Evolutionary conservation across 2,329 filamentous ascomycete genomes (phyloP).

Genomic region (Whalleya microplaca): DNA sequence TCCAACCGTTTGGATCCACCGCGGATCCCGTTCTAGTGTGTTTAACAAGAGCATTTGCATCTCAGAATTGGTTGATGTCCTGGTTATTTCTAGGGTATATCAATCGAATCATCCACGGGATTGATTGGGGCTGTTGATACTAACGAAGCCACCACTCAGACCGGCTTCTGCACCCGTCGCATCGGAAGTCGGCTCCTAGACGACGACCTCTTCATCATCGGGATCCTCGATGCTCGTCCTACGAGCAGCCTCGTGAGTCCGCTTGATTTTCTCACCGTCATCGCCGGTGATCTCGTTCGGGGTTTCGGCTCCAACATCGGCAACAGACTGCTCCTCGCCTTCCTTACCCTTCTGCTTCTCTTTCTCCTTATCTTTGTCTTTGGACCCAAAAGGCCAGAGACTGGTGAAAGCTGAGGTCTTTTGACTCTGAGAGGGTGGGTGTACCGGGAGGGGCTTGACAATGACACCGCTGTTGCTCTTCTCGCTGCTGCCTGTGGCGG

Average conservation of each 20-base stretch:
- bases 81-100: neutral
- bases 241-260: conserved; percentile 55
- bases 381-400: conserved; percentile 58
- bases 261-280: conserved; percentile 47
- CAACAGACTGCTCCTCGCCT: conserved; percentile 38
- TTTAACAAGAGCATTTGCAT: conserved; percentile 1
- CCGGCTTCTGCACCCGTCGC: conserved; percentile 1
- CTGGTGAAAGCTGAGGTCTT: conserved; percentile 50
- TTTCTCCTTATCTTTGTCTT: conserved; percentile 39
- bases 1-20: neutral
- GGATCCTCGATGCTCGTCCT: conserved; percentile 64
- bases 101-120: neutral
- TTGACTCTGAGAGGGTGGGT: conserved; percentile 47
- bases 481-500: conserved; percentile 12
- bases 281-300: conserved; percentile 42
- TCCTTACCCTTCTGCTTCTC: conserved; percentile 37
- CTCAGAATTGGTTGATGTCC: neutral
- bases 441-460: conserved; percentile 58
- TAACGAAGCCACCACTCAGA: conserved; percentile 23
- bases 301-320: conserved; percentile 35
- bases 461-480: conserved; percentile 42
- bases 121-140: conserved; percentile 8
- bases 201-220: conserved; percentile 49
- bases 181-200: conserved; percentile 34
- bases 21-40: neutral